These are phyloP conservation scores for Dispira parvispora DNA, from an alignment of 192 early-diverging fungal genomes.

Conservation along the genomic window DNA sequence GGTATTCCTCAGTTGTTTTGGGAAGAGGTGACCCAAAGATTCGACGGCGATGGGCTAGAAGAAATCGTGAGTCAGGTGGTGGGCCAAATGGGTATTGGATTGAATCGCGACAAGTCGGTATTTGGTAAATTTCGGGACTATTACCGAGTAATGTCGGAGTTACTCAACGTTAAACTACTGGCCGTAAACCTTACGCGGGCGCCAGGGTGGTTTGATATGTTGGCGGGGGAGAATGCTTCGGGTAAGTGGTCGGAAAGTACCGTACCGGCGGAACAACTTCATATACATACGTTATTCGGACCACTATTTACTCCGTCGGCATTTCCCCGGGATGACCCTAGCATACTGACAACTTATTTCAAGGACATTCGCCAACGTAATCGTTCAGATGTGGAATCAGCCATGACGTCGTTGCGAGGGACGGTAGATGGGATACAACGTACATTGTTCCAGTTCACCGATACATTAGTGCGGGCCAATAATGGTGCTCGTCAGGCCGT, in stretches of 20 bases:
- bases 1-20: slow-evolving; percentile 12
- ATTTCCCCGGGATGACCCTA: slow-evolving; percentile 32
- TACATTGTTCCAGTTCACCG: slow-evolving; percentile 29
- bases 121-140: neutral
- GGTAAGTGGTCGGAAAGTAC: neutral
- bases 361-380: slow-evolving; percentile 33
- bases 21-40: slow-evolving; percentile 10
- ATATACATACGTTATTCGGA: slow-evolving; percentile 40
- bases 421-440: slow-evolving; percentile 38
- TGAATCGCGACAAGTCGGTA: neutral
- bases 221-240: too few relatives aligned
- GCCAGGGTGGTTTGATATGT: slow-evolving; percentile 1
- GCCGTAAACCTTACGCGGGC: neutral
- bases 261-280: slow-evolving; percentile 23
- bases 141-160: neutral
- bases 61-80: neutral
- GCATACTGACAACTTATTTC: slow-evolving; percentile 19
- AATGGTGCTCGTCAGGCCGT: slow-evolving; percentile 35
- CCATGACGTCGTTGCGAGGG: slow-evolving; percentile 37
- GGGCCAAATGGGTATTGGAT: neutral
- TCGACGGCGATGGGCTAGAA: slow-evolving; percentile 9
- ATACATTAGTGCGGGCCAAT: slow-evolving; percentile 50
- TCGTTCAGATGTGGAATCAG: slow-evolving; percentile 30
- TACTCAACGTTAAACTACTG: neutral
- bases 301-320: slow-evolving; percentile 45